A percentile compares a stretch with the other conserved stretches of the same genome.
Evolutionary conservation across 768 basidiomycete species (phyloP).

Genomic region (Hortiboletus campestris): DNA sequence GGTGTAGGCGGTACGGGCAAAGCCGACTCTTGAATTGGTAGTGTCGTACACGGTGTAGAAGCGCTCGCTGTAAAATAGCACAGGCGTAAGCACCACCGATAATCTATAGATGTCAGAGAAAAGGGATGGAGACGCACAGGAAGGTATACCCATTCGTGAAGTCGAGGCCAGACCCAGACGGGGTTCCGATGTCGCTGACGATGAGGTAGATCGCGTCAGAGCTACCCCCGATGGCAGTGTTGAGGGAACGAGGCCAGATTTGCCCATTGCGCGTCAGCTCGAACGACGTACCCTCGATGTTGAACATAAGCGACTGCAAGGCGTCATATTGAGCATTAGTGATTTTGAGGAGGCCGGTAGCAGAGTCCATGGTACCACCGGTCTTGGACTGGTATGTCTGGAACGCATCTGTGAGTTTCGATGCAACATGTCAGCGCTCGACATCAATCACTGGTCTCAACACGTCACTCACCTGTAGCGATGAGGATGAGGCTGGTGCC

Average conservation of each 20-base stretch:
- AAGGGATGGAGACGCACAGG: background rate
- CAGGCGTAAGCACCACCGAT: background rate
- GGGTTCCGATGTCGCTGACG: conserved; percentile 17
- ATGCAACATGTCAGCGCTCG: background rate
- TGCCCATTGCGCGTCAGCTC: conserved; percentile 27
- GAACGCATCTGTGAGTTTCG: conserved; percentile 24
- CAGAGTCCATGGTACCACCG: conserved; percentile 23
- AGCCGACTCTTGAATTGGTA: background rate
- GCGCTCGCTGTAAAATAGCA: background rate
- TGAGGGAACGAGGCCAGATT: conserved; percentile 34
- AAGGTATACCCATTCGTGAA: conserved; percentile 21
- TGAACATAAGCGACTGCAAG: conserved; percentile 26
- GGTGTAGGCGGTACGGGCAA: background rate
- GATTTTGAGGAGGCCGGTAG: conserved; percentile 29
- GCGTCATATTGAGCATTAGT: conserved; percentile 22
- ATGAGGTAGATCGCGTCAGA: conserved; percentile 28
- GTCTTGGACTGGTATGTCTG: conserved; percentile 21
- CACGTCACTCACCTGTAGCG: conserved; percentile 15
- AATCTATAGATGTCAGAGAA: background rate
- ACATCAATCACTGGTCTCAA: too few species aligned
- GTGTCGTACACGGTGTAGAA: background rate
- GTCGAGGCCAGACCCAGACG: conserved; percentile 11
- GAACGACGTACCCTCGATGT: conserved; percentile 14
- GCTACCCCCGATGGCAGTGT: conserved; percentile 27
- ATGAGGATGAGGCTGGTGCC: conserved; percentile 30